A percentile compares a stretch with the other conserved stretches of the same genome.
phyloP scores from a whole-genome alignment of 768 basidiomycete genomes.

The Suillus clintonianus region DNA sequence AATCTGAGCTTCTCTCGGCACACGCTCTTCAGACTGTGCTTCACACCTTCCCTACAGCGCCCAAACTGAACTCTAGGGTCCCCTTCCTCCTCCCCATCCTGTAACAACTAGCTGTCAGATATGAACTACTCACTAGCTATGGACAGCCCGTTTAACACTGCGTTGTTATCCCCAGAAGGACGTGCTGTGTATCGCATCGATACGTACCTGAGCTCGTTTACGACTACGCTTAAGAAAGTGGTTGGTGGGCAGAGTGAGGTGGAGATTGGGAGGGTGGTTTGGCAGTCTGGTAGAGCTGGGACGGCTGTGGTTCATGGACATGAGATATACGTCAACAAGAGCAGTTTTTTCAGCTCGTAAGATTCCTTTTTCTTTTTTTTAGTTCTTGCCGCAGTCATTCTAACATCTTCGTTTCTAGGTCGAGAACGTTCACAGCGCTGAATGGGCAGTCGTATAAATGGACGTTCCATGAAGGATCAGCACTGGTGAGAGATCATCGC shows the following conservation, averaged over 20 bases:
- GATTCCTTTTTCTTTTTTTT: conserved; percentile 8
- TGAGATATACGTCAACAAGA: conserved; percentile 23
- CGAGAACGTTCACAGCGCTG: conserved; percentile 34
- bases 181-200: conserved; percentile 31
- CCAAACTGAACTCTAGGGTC: neutral
- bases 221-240: conserved; percentile 26
- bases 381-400: neutral
- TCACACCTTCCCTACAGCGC: conserved; percentile 15
- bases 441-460: conserved; percentile 36
- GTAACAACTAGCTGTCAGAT: too few relatives aligned
- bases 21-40: conserved; percentile 18
- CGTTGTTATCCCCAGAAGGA: conserved; percentile 30
- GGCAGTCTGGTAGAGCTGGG: conserved; percentile 31
- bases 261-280: conserved; percentile 29
- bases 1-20: conserved; percentile 34
- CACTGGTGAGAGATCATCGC: conserved; percentile 24
- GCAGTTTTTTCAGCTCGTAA: conserved; percentile 33
- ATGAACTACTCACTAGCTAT: conserved; percentile 35
- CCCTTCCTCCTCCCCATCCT: too few relatives aligned
- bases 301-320: conserved; percentile 29
- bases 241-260: conserved; percentile 21
- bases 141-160: conserved; percentile 35
- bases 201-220: conserved; percentile 16
- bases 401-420: conserved; percentile 14
- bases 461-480: conserved; percentile 34